Evolutionary conservation across 2,329 filamentous ascomycete species (phyloP).

Genomic region (Allantophomopsis cytisporea): DNA sequence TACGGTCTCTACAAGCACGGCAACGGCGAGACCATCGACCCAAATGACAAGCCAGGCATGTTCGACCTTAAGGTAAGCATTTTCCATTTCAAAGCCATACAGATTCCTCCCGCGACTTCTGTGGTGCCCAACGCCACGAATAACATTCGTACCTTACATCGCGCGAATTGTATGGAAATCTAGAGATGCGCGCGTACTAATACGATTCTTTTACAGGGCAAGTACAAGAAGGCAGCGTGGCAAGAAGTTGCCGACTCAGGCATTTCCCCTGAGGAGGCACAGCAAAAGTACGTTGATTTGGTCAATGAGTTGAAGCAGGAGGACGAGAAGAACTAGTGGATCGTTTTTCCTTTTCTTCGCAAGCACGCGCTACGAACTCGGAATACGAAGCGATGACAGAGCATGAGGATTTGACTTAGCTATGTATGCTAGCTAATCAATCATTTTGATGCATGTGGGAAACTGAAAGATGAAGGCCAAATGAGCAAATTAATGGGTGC

Average conservation of each 20-base stretch:
- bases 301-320: constrained; percentile 63
- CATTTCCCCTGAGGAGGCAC: constrained; percentile 48
- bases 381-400: background rate
- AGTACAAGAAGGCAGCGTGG: constrained; percentile 73
- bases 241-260: constrained; percentile 52
- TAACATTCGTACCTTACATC: too few relatives aligned
- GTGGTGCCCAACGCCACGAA: too few relatives aligned
- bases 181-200: too few relatives aligned
- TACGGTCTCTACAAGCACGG: constrained; percentile 32
- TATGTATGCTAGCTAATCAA: too few relatives aligned
- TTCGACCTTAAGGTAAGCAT: too few relatives aligned
- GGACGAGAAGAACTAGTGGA: constrained; percentile 38
- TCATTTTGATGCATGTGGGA: too few relatives aligned
- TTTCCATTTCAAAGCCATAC: too few relatives aligned
- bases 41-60: constrained; percentile 17
- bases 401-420: constrained; percentile 1
- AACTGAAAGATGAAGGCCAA: too few relatives aligned
- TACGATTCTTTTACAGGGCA: constrained; percentile 50
- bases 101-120: too few relatives aligned
- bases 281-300: constrained; percentile 62
- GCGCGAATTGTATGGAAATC: too few relatives aligned
- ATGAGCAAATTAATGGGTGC: too few relatives aligned
- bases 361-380: too few relatives aligned
- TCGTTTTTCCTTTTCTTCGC: background rate
- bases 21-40: constrained; percentile 18